phyloP scores from a whole-genome alignment of 208 protist species.

The Trypanosoma rangeli region DNA sequence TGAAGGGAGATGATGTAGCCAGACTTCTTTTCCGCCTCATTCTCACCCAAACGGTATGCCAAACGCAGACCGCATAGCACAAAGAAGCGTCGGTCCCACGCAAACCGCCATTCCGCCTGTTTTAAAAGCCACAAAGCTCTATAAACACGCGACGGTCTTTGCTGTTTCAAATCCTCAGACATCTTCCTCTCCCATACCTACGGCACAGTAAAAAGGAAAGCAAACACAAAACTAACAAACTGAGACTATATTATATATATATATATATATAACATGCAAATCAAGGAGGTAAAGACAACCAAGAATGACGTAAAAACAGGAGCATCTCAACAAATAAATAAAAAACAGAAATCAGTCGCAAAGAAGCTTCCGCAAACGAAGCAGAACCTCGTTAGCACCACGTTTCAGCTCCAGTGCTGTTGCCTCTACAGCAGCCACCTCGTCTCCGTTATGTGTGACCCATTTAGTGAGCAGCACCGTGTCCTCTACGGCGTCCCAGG shows the following conservation, averaged over 20 bases:
- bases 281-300: conserved; percentile 17
- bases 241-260: not conserved
- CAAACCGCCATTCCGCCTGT: conserved; percentile 74
- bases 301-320: not conserved
- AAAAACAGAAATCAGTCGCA: conserved; percentile 21
- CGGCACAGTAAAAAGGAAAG: not conserved
- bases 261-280: not conserved
- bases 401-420: conserved; percentile 27
- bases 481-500: conserved; percentile 54
- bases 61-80: conserved; percentile 57
- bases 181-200: conserved; percentile 3
- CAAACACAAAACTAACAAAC: not conserved
- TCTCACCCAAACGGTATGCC: conserved; percentile 50
- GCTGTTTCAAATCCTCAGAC: not conserved
- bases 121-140: conserved; percentile 30
- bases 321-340: no score
- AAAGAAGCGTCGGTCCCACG: conserved; percentile 68
- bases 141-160: not conserved
- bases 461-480: conserved; percentile 50
- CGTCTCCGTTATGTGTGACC: conserved; percentile 48
- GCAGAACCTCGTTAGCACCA: conserved; percentile 33
- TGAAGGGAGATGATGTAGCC: conserved; percentile 58
- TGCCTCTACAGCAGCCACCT: conserved; percentile 71
- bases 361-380: conserved; percentile 8
- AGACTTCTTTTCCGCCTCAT: conserved; percentile 46